These are phyloP conservation scores for Kodamaea arcana DNA, from an alignment of 1,139 yeast species.

Conservation along the genomic window DNA sequence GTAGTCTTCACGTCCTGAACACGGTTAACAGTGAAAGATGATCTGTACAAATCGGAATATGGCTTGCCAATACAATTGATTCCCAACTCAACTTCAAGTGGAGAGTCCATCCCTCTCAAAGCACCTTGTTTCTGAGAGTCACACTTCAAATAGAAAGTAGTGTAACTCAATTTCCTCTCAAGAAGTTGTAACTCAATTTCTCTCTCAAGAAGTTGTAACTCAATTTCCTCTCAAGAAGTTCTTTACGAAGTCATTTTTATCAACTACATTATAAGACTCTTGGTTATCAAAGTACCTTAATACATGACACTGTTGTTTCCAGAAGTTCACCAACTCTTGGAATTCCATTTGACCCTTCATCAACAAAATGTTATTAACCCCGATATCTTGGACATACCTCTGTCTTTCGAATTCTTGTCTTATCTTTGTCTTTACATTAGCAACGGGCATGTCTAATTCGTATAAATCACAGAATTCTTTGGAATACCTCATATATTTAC, in stretches of 20 bases:
- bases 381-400: constrained; percentile 64
- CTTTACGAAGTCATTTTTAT: constrained; percentile 57
- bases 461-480: constrained; percentile 63
- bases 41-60: too few species aligned
- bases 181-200: too few species aligned
- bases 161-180: too few species aligned
- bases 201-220: background rate
- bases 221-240: constrained; percentile 65
- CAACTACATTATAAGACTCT: constrained; percentile 45
- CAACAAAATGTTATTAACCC: constrained; percentile 62
- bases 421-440: constrained; percentile 74
- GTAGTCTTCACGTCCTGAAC: too few species aligned
- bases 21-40: too few species aligned
- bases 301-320: constrained; percentile 89
- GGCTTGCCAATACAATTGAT: too few species aligned
- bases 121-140: too few species aligned
- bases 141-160: too few species aligned
- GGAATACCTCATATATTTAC: constrained; percentile 65
- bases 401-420: constrained; percentile 90
- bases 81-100: too few species aligned
- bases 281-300: constrained; percentile 76
- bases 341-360: constrained; percentile 90
- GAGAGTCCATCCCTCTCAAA: too few species aligned
- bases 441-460: constrained; percentile 80
- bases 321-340: constrained; percentile 82